Conservation (phyloP, 176 grass and related monocot species). For the Phragmites australis region DNA sequence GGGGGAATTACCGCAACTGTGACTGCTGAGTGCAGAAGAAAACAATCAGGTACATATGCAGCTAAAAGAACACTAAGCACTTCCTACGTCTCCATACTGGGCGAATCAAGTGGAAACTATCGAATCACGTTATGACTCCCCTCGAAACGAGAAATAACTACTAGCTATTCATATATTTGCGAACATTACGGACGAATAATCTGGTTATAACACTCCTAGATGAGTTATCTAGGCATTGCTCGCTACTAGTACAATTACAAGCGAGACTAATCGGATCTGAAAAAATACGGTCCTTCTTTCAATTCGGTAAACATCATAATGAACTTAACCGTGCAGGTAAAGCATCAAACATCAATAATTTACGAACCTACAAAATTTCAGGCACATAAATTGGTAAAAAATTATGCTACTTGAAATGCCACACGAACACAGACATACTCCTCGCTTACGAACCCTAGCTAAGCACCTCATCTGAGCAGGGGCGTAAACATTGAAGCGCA, state of each 20-base stretch:
- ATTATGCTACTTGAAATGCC: background rate
- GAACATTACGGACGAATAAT: background rate
- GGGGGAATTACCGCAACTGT: slow-evolving; percentile 5
- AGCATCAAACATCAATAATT: background rate
- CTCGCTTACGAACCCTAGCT: background rate
- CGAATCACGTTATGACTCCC: background rate
- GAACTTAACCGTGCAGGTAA: background rate
- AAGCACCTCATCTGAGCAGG: background rate
- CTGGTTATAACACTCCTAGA: background rate
- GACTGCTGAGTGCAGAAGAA: background rate
- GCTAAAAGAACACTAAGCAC: background rate
- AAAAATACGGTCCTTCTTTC: background rate
- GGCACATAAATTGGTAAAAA: background rate
- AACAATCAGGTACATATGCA: background rate
- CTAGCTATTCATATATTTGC: too few relatives aligned
- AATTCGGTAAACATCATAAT: background rate
- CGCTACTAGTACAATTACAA: background rate
- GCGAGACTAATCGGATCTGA: background rate
- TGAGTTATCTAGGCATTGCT: background rate
- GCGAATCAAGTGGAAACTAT: background rate
- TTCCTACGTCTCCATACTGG: background rate
- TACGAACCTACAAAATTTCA: background rate
- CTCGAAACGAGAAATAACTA: background rate
- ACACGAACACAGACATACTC: background rate
- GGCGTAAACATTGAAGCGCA: background rate